Conservation (phyloP, 1,284 basidiomycete genomes). For the Leccinum cinnamomeum region DNA sequence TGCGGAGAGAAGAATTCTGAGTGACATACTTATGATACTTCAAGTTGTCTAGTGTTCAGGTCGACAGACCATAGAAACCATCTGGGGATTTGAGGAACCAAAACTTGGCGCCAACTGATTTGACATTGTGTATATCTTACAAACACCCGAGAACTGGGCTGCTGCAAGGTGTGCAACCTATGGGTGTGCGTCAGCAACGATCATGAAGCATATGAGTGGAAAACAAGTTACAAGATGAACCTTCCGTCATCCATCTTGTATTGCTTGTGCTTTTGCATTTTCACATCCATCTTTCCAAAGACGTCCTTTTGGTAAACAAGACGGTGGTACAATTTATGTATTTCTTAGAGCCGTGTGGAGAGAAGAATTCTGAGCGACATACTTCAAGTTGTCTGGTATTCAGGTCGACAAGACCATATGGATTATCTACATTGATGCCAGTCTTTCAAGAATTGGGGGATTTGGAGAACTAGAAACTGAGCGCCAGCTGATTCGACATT, state of each 20-base stretch:
- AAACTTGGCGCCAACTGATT: background rate
- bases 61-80: background rate
- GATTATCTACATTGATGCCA: background rate
- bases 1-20: background rate
- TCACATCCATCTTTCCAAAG: background rate
- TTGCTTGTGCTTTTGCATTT: background rate
- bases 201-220: background rate
- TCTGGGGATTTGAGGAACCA: background rate
- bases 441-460: background rate
- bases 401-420: background rate
- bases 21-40: background rate
- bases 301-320: background rate
- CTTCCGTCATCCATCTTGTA: background rate
- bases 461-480: background rate
- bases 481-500: background rate
- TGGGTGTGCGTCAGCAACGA: background rate
- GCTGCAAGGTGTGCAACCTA: background rate
- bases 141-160: background rate
- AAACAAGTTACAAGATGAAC: background rate
- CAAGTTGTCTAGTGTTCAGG: background rate
- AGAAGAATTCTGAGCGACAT: background rate
- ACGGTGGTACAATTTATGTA: background rate
- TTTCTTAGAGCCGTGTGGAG: background rate
- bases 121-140: background rate
- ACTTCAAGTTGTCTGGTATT: background rate